These are phyloP conservation scores for Moesziomyces antarcticus DNA, from an alignment of 1,284 basidiomycete genomes.

Conservation along the genomic window DNA sequence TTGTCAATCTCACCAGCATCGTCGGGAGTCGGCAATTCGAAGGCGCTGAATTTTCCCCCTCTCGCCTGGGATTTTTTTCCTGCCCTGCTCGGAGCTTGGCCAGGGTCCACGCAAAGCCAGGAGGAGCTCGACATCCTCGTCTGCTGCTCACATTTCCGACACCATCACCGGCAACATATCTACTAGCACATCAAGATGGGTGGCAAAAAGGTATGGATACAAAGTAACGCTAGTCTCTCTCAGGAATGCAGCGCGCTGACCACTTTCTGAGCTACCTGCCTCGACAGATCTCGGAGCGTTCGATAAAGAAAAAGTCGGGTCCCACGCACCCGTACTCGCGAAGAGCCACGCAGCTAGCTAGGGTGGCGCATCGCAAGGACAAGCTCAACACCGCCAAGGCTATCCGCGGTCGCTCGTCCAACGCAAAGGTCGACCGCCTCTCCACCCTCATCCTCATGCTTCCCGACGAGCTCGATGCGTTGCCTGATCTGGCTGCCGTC, in stretches of 20 bases:
- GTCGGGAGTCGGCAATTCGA: too few species aligned
- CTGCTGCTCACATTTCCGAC: neutral
- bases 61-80: too few species aligned
- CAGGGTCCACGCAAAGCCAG: too few species aligned
- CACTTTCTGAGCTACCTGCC: too few species aligned
- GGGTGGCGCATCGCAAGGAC: slow-evolving; percentile 53
- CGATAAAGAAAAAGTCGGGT: slow-evolving; percentile 61
- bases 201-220: slow-evolving; percentile 63
- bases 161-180: slow-evolving; percentile 1
- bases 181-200: slow-evolving; percentile 37
- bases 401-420: slow-evolving; percentile 33
- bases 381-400: slow-evolving; percentile 51
- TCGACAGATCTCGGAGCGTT: slow-evolving; percentile 58
- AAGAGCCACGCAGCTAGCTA: slow-evolving; percentile 58
- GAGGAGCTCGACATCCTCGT: too few species aligned
- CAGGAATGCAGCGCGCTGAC: neutral
- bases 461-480: slow-evolving; percentile 47
- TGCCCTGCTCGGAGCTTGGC: too few species aligned
- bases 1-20: too few species aligned
- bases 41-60: too few species aligned
- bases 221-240: too few species aligned
- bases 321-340: slow-evolving; percentile 65
- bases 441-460: slow-evolving; percentile 62
- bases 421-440: slow-evolving; percentile 62
- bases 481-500: slow-evolving; percentile 57